Evolutionary conservation across 2,329 filamentous ascomycete species (phyloP), one percentile per base, ranked within the genome.

Genomic region (Fusarium zealandicum): DNA sequence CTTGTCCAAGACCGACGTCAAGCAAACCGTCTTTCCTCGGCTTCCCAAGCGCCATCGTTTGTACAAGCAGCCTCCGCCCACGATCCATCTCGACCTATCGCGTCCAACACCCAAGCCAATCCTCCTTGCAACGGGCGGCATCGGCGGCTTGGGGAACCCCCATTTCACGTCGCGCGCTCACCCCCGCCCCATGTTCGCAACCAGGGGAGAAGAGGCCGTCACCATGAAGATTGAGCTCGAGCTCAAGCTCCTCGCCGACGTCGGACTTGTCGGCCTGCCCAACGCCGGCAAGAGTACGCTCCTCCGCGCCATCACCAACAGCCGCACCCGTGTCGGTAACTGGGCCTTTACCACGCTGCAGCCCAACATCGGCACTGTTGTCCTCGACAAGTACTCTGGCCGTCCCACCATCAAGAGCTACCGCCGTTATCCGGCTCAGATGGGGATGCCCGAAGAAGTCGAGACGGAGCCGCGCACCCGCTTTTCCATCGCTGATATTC

Each of bases 301-400:
- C 2, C 82, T 98, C 13, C 87, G 95, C 14, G 88, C 93, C 3
- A 78, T 99, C 66, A 96, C 88, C 66, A 93, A 93, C 72, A 96
- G 90, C 71, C 88, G 92, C 54, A 91, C 95, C 2, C 85, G 95
- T 32, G 87, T 99, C 25, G 95, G 95, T 33, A 88, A 90, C 71
- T 99, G 95, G 95, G 93, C 92, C 9, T 99, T 99, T 72, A 99
- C 95, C 3, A 99, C 95, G 0, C 80, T 99, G 8, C 89, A 93
- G 64, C 95, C 95, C 3, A 97, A 96, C 65, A 96, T 99, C 48
- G 95, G 95, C 43, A 99, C 95, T 1, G 92, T 99, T 6, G 89
- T 98, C 12, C 83, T 99, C 10, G 95, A 99, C 73, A 85, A 93
- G 70, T 85, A 95, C 76, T 87, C 86, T 52, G 92, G 93, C 3